These are phyloP conservation scores for Colletotrichum godetiae DNA, from an alignment of 2,329 filamentous ascomycete genomes.

Conservation along the genomic window DNA sequence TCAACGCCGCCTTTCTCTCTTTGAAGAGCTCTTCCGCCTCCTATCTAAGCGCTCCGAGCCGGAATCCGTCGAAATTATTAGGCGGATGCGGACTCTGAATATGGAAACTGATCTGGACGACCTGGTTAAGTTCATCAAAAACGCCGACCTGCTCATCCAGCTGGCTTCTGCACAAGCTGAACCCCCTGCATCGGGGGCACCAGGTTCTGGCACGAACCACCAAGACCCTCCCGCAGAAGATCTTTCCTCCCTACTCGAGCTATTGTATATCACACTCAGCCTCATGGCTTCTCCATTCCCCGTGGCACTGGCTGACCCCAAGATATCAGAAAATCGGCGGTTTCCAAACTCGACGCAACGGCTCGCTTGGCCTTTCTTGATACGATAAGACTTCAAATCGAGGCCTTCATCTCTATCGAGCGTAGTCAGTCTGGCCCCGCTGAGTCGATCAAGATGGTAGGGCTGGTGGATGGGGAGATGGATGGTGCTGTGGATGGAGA, in stretches of 20 bases:
- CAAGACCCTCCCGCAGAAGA: slow-evolving; percentile 9
- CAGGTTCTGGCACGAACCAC: neutral
- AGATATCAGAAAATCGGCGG: slow-evolving; percentile 14
- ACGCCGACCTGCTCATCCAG: slow-evolving; percentile 34
- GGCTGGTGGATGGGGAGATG: neutral
- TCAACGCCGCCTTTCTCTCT: slow-evolving; percentile 27
- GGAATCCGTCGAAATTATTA: slow-evolving; percentile 35
- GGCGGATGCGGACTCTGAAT: slow-evolving; percentile 31
- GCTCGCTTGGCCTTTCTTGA: slow-evolving; percentile 11
- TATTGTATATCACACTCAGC: slow-evolving; percentile 17
- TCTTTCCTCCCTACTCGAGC: slow-evolving; percentile 17
- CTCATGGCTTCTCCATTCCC: neutral
- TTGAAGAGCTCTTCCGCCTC: slow-evolving; percentile 33
- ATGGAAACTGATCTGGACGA: slow-evolving; percentile 27
- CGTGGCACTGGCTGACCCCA: slow-evolving; percentile 6
- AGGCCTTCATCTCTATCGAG: neutral
- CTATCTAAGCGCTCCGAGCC: slow-evolving; percentile 32
- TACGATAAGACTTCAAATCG: slow-evolving; percentile 22
- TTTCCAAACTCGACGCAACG: slow-evolving; percentile 26
- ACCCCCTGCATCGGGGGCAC: neutral
- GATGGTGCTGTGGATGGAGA: neutral
- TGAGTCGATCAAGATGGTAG: neutral
- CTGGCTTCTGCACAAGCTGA: slow-evolving; percentile 20
- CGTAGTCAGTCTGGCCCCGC: neutral
- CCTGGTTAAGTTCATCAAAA: slow-evolving; percentile 34